These are phyloP conservation scores for Sporothrix dimorphospora DNA, from an alignment of 2,329 filamentous ascomycete genomes.

Conservation along the genomic window DNA sequence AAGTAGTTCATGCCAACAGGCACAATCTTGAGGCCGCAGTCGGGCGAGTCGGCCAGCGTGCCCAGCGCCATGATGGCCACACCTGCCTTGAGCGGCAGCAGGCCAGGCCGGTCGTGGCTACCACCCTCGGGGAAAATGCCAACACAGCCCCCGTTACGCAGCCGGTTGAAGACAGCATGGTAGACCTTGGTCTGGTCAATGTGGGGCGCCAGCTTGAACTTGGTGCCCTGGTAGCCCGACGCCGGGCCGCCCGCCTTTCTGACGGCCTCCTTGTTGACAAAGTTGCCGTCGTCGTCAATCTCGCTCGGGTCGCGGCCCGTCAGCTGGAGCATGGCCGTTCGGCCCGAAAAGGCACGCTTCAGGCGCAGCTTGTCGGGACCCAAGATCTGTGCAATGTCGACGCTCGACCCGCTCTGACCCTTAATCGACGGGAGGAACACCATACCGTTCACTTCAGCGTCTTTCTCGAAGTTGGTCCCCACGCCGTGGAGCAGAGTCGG, in stretches of 20 bases:
- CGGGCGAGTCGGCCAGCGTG: constrained; percentile 79
- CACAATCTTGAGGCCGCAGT: constrained; percentile 90
- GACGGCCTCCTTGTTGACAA: constrained; percentile 56
- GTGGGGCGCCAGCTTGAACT: constrained; percentile 87
- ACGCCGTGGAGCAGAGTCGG: constrained; percentile 78
- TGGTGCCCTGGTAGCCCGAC: constrained; percentile 72
- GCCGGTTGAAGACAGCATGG: constrained; percentile 83
- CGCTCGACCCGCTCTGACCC: constrained; percentile 73
- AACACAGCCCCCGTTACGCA: constrained; percentile 83
- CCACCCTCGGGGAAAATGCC: constrained; percentile 97
- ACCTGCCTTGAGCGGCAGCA: constrained; percentile 91
- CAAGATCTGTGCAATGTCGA: constrained; percentile 81
- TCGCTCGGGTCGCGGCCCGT: constrained; percentile 70
- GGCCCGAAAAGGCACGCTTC: constrained; percentile 84
- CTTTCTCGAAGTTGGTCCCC: constrained; percentile 79
- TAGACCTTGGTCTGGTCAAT: constrained; percentile 95
- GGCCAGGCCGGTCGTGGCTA: constrained; percentile 89
- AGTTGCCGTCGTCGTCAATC: constrained; percentile 66
- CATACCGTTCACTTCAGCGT: constrained; percentile 78
- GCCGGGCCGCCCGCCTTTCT: constrained; percentile 49
- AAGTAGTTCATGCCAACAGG: constrained; percentile 99
- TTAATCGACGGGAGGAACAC: constrained; percentile 85
- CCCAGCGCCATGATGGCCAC: constrained; percentile 98
- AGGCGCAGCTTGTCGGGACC: constrained; percentile 79
- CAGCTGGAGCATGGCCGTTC: constrained; percentile 74